Conservation (phyloP, 2,329 filamentous ascomycete genomes). For the Diaporthe velutina region DNA sequence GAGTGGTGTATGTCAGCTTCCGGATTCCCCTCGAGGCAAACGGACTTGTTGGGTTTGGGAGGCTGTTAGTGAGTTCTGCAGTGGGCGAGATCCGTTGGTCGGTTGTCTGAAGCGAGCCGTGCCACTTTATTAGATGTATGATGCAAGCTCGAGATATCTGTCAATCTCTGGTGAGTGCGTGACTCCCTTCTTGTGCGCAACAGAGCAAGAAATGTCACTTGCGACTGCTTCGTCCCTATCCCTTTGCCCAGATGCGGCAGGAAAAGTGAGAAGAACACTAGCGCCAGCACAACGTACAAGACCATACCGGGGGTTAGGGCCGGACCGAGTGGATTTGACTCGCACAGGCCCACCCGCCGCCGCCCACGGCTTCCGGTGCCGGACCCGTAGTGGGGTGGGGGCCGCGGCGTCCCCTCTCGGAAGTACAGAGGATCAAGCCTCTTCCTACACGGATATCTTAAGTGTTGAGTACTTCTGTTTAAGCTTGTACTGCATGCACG, state of each 20-base stretch:
- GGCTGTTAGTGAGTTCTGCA: neutral
- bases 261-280: conserved; percentile 14
- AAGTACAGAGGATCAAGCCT: too few species aligned
- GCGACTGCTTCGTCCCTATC: neutral
- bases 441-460: too few species aligned
- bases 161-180: neutral
- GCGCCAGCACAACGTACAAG: neutral
- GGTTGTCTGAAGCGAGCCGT: neutral
- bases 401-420: neutral
- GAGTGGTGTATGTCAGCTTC: neutral
- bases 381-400: neutral
- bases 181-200: conserved; percentile 1
- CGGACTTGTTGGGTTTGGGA: neutral
- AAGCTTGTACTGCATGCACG: too few species aligned
- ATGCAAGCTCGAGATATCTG: neutral
- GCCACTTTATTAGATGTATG: neutral
- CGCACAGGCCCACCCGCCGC: neutral
- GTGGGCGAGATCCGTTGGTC: neutral
- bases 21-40: too few species aligned
- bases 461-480: too few species aligned
- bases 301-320: neutral
- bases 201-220: neutral
- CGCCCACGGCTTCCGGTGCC: conserved; percentile 26
- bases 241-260: conserved; percentile 12
- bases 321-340: neutral